A percentile compares a stretch with the other conserved stretches of the same genome.
Conservation (phyloP, 2,329 filamentous ascomycete species). For the Rhinocladiella mackenziei region DNA sequence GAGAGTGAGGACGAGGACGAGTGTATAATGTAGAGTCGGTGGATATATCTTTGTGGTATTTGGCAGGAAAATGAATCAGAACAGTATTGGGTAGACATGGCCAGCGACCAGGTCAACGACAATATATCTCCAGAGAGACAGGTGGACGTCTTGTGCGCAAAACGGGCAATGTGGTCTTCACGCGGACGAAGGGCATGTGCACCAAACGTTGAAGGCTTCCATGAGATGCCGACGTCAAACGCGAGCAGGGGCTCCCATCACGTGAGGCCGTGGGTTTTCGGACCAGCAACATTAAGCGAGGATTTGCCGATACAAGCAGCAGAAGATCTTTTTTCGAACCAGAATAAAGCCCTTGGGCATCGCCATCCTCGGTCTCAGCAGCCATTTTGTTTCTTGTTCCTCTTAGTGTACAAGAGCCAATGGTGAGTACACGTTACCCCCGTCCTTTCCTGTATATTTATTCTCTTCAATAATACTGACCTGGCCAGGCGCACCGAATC, state of each 20-base stretch:
- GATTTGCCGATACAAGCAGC: not conserved
- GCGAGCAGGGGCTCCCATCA: not conserved
- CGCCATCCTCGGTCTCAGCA: not conserved
- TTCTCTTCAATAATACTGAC: constrained; percentile 13
- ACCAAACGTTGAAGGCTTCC: no score
- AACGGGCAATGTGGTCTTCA: not conserved
- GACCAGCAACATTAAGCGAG: not conserved
- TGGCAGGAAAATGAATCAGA: not conserved
- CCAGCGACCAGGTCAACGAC: no score
- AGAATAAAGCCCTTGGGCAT: not conserved
- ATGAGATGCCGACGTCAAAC: not conserved
- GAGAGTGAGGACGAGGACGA: not conserved
- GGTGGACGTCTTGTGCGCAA: no score
- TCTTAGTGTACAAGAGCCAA: constrained; percentile 6
- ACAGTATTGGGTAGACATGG: not conserved
- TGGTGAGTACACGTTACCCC: constrained; percentile 10
- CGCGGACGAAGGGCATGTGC: not conserved
- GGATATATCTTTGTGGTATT: not conserved
- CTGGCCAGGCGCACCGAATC: constrained; percentile 80
- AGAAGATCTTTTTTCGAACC: no score
- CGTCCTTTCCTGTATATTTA: not conserved
- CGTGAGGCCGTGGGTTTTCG: not conserved
- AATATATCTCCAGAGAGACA: no score
- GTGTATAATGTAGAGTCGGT: not conserved
- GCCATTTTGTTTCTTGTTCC: not conserved